These are phyloP conservation scores for Carnegiea gigantea DNA, from an alignment of 179 eudicot species.

Conservation along the genomic window DNA sequence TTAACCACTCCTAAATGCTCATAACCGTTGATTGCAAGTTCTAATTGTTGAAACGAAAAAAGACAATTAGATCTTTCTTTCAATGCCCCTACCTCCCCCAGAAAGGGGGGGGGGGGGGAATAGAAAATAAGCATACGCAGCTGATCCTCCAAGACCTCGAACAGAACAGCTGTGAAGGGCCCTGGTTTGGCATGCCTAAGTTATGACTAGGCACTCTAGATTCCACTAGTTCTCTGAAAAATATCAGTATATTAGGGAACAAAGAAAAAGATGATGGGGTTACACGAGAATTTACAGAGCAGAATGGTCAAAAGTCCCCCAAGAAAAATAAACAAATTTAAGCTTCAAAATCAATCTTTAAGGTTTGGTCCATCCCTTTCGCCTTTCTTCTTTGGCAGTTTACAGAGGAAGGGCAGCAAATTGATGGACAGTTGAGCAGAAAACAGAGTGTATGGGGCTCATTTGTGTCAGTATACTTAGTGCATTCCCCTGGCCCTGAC, in stretches of 20 bases:
- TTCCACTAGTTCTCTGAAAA: slow-evolving; percentile 21
- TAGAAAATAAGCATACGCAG: too few species aligned
- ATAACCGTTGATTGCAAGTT: too few species aligned
- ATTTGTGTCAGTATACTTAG: slow-evolving; percentile 12
- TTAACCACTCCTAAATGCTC: too few species aligned
- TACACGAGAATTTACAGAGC: slow-evolving; percentile 25
- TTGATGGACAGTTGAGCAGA: slow-evolving; percentile 23
- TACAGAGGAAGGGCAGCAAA: slow-evolving; percentile 23
- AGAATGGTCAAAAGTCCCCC: slow-evolving; percentile 34
- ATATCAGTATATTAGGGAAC: not conserved
- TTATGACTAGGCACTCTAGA: not conserved
- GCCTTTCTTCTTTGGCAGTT: slow-evolving; percentile 32
- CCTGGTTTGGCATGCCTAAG: slow-evolving; percentile 27
- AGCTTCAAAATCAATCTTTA: slow-evolving; percentile 4
- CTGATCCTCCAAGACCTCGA: too few species aligned
- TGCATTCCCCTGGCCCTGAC: not conserved
- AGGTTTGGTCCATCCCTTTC: slow-evolving; percentile 31
- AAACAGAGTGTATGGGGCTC: slow-evolving; percentile 19
- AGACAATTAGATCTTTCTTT: too few species aligned
- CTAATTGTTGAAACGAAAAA: too few species aligned
- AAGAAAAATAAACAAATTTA: not conserved
- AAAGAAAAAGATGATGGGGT: not conserved
- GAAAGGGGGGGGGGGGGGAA: not conserved
- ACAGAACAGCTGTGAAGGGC: slow-evolving; percentile 20
- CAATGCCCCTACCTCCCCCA: not conserved